Conservation (phyloP, 768 basidiomycete species). For the Macrolepiota fuliginosa region DNA sequence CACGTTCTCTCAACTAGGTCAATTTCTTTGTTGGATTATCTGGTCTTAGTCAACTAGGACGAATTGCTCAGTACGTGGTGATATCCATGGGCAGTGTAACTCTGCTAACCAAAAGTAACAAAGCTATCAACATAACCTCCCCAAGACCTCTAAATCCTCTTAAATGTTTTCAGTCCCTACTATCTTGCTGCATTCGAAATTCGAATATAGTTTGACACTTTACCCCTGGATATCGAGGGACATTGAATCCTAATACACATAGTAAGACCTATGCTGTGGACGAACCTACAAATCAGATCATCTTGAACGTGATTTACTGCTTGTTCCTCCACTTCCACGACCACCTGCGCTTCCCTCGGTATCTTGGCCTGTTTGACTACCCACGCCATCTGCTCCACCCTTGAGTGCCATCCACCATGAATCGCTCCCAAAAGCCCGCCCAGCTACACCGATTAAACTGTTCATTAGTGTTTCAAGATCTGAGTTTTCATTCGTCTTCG, state of each 20-base stretch:
- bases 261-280: background rate
- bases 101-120: background rate
- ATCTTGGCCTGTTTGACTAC: slow-evolving; percentile 17
- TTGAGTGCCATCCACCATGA: slow-evolving; percentile 4
- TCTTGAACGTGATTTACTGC: slow-evolving; percentile 27
- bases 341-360: slow-evolving; percentile 18
- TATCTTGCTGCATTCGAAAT: background rate
- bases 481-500: slow-evolving; percentile 20
- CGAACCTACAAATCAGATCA: slow-evolving; percentile 15
- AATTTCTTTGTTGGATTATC: slow-evolving; percentile 79
- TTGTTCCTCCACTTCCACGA: slow-evolving; percentile 2
- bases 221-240: background rate
- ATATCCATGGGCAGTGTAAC: background rate
- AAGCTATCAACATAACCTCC: slow-evolving; percentile 36
- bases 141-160: slow-evolving; percentile 28
- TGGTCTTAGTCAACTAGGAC: slow-evolving; percentile 64
- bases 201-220: slow-evolving; percentile 7
- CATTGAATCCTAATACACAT: background rate
- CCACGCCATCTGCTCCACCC: background rate
- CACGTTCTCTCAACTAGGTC: slow-evolving; percentile 40
- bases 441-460: slow-evolving; percentile 34
- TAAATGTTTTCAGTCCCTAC: slow-evolving; percentile 7
- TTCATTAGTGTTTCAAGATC: slow-evolving; percentile 43
- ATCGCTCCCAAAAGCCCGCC: slow-evolving; percentile 21
- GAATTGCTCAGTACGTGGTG: slow-evolving; percentile 60